Base-by-base conservation (phyloP, 345 rosid genomes). In the Aethionema arabicum region DNA sequence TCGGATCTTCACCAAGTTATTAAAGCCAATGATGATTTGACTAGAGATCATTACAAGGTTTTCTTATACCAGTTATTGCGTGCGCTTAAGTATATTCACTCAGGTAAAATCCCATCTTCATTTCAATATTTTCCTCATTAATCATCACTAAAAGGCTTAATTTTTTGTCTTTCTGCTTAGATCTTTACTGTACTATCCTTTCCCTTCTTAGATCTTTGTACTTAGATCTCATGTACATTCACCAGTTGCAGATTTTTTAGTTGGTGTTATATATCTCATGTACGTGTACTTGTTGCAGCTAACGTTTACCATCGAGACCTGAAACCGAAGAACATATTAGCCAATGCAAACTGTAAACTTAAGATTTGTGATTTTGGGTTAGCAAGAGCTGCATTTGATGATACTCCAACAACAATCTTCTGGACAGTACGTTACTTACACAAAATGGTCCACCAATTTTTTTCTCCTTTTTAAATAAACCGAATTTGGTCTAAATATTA, bases 341-440 rank as follows among this genome's bases (percentile, higher is more conserved):
- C 98, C 43, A 92, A 92, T 85, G 98, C 98, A 52, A 87, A 92
- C 63, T 92, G 96, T 76, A 92, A 92, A 66, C 91, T 92, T 52
- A 92, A 92, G 78, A 82, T 92, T n/a, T 92, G 98, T 61, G 98
- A 92, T 76, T 92, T 92, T 72, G 96, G 98, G 38, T 73, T 92
- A 62, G 98, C 98, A 45, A 83, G 98, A 67, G 98, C 85, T 77
- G 90, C 98, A 13, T 92, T 92, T 74, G 87, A 60, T 76, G 98
- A 92, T 69, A 85, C 91, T 2, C 95, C 96, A 8, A 72, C 93
- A 4, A 85, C 96, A 11, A 74, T 89, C 67, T 85, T 92, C 79
- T 92, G 98, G 98, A 92, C 96, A 54, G 98, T 92, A 82, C 37
- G 87, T 58, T 35, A 27, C 48, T 33, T 21, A 2, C 27, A 21